Evolutionary conservation across 305 asterid species (phyloP).

Genomic region (Fraxinus greggii): DNA sequence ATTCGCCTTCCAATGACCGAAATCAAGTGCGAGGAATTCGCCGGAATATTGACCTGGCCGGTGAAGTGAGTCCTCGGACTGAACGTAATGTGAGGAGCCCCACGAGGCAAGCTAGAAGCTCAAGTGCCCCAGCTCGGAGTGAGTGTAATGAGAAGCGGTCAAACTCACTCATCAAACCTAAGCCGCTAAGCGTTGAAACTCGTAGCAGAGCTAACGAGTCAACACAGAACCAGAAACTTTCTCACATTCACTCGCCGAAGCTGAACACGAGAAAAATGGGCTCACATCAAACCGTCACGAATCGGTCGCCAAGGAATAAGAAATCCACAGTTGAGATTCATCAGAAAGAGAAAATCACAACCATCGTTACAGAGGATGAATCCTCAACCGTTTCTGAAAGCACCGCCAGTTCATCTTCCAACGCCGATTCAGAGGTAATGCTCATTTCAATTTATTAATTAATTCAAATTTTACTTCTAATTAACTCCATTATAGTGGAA

Average conservation of each 20-base stretch:
- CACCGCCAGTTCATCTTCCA: not conserved
- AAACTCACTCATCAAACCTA: conserved; percentile 54
- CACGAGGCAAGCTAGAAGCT: conserved; percentile 35
- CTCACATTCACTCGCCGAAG: conserved; percentile 70
- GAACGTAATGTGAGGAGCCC: conserved; percentile 57
- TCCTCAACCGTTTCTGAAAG: conserved; percentile 6
- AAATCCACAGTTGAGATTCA: conserved; percentile 11
- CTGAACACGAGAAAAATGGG: conserved; percentile 43
- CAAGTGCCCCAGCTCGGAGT: conserved; percentile 40
- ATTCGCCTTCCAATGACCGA: conserved; percentile 31
- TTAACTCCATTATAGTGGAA: not conserved
- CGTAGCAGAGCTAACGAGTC: conserved; percentile 45
- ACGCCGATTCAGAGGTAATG: not conserved
- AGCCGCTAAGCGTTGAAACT: conserved; percentile 59
- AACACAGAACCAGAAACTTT: conserved; percentile 43
- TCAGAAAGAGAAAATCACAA: conserved; percentile 12
- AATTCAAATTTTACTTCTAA: not conserved
- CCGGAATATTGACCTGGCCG: conserved; percentile 36
- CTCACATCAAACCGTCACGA: conserved; percentile 29
- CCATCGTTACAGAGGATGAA: not conserved
- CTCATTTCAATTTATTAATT: not conserved
- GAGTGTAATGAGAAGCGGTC: conserved; percentile 50
- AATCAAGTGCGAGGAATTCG: conserved; percentile 39
- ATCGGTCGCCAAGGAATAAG: conserved; percentile 33
- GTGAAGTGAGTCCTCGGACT: conserved; percentile 58